Evolutionary conservation across 345 rosid genomes (phyloP).

Genomic region (Boechera divaricarpa): DNA sequence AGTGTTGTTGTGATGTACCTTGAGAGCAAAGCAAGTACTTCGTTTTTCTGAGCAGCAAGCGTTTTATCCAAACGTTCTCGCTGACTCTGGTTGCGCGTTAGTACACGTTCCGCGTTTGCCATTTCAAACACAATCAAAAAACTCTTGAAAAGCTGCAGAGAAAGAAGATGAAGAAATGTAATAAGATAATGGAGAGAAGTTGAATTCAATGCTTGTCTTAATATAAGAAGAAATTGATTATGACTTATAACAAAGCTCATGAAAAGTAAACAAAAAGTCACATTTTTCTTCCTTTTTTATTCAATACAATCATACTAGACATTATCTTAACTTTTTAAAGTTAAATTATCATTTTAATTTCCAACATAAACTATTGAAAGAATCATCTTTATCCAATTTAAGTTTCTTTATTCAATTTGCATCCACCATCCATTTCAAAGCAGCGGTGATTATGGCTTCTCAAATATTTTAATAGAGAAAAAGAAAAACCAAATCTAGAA

Average conservation of each 20-base stretch:
- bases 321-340: not conserved
- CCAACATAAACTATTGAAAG: not conserved
- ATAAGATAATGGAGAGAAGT: constrained; percentile 1
- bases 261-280: constrained; percentile 7
- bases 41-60: constrained; percentile 67
- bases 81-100: constrained; percentile 73
- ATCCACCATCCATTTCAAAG: not conserved
- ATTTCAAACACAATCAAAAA: constrained; percentile 9
- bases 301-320: not conserved
- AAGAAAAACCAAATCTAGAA: not conserved
- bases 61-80: constrained; percentile 81
- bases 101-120: constrained; percentile 58
- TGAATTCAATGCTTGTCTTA: not conserved
- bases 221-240: not conserved
- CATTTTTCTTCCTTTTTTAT: not conserved
- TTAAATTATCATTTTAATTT: not conserved
- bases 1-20: constrained; percentile 45
- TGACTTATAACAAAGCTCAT: not conserved
- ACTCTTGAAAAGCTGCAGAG: not conserved
- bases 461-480: not conserved
- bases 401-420: no score
- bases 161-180: constrained; percentile 15
- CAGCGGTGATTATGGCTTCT: constrained; percentile 11
- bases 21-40: constrained; percentile 70
- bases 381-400: constrained; percentile 12